Evolutionary conservation across 257 asterid genomes (phyloP).

Genomic region (Solanum chmielewskii): DNA sequence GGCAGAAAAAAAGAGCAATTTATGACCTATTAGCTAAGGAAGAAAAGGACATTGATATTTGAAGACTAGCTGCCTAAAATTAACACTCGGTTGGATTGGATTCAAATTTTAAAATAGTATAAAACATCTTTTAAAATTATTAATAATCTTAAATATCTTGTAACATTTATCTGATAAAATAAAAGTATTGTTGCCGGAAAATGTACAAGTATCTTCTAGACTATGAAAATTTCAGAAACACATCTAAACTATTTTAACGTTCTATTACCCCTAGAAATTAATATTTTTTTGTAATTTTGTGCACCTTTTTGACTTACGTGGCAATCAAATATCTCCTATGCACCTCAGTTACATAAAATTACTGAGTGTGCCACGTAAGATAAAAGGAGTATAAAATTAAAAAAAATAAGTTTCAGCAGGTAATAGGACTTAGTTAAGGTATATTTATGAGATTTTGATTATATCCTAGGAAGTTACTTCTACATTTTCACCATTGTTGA

Average conservation of each 20-base stretch:
- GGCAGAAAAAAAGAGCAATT: not conserved
- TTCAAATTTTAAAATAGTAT: not conserved
- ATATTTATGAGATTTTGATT: too few relatives aligned
- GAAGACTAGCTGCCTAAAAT: not conserved
- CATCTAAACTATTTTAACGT: too few relatives aligned
- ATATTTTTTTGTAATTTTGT: too few relatives aligned
- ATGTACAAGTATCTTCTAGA: fast-evolving
- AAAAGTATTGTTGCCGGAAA: not conserved
- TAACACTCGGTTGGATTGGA: not conserved
- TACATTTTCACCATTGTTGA: too few relatives aligned
- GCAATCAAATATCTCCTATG: fast-evolving
- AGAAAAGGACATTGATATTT: not conserved
- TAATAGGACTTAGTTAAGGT: too few relatives aligned
- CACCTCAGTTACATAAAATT: fast-evolving
- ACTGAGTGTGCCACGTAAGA: fast-evolving
- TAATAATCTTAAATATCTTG: not conserved
- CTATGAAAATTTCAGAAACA: too few relatives aligned
- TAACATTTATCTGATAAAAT: not conserved
- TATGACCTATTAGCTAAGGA: not conserved
- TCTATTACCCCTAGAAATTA: too few relatives aligned
- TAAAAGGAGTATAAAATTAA: too few relatives aligned
- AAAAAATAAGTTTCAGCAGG: too few relatives aligned
- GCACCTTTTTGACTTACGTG: too few relatives aligned
- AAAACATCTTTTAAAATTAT: not conserved
- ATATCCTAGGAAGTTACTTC: fast-evolving